Percentiles rank a stretch among this genome's conserved stretches.
phyloP scores from a whole-genome alignment of 192 early-diverging fungal genomes.

The Backusella mclennaniae region DNA sequence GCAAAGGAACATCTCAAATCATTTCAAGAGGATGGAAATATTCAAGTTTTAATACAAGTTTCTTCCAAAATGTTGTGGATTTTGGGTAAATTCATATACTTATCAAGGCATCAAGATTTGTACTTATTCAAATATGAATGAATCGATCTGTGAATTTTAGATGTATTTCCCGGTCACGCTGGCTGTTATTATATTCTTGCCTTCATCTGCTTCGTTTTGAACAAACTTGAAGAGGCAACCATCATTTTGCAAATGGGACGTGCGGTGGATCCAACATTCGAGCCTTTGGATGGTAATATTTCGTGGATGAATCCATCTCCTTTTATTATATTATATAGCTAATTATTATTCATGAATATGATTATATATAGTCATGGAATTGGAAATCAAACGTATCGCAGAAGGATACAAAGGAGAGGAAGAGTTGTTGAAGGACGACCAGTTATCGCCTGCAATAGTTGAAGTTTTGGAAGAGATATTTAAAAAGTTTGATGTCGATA shows the following conservation, averaged over 20 bases:
- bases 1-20: slow-evolving; percentile 41
- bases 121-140: not conserved
- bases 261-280: slow-evolving; percentile 49
- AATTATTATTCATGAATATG: not conserved
- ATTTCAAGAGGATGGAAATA: slow-evolving; percentile 43
- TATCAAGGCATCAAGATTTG: not conserved
- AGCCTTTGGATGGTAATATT: slow-evolving; percentile 45
- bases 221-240: slow-evolving; percentile 50
- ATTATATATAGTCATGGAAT: slow-evolving; percentile 39
- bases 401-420: slow-evolving; percentile 44
- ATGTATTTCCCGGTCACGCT: slow-evolving; percentile 51
- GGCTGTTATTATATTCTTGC: slow-evolving; percentile 54
- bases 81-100: slow-evolving; percentile 34
- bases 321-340: not conserved
- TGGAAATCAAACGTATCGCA: slow-evolving; percentile 46
- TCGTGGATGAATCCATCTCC: not conserved
- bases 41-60: slow-evolving; percentile 40
- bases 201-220: slow-evolving; percentile 51
- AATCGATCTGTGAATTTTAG: slow-evolving; percentile 15
- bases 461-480: slow-evolving; percentile 45
- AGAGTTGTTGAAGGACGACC: slow-evolving; percentile 36
- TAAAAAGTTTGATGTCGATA: slow-evolving; percentile 46
- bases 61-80: slow-evolving; percentile 49
- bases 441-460: slow-evolving; percentile 35
- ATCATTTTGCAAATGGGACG: slow-evolving; percentile 50